Base-by-base conservation (phyloP, 2,329 filamentous ascomycete species). In the Colletotrichum eremochloae region DNA sequence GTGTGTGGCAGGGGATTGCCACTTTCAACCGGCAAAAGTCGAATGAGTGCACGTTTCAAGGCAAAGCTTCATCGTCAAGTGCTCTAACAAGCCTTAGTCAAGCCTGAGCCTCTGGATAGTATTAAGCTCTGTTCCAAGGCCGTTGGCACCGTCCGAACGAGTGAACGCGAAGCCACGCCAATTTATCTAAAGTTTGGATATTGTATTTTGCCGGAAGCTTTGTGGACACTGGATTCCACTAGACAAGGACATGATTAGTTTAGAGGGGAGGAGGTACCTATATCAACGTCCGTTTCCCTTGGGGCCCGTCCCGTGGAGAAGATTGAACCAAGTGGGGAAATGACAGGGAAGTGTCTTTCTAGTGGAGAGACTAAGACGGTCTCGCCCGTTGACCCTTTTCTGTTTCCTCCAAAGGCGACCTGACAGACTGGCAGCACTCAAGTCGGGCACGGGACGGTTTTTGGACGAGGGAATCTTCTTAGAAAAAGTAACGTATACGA, bases 141-240 rank as follows among this genome's bases (percentile, higher is more conserved):
- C n/a, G 15, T 20, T 50, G 66, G 66, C 38, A 60, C 53, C 66
- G 52, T 64, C 67, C 60, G 60, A 65, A 69, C 60, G 60, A 66
- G 29, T 65, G 69, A 69, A 65, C 61, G 46, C 46, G 48, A 72
- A 50, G 40, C 36, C n/a, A 53, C 52, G 40, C 38, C 31, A 36
- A 63, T 40, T 52, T 42, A 40, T 36, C 33, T 55, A 62, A 56
- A 65, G 44, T 70, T 64, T 68, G 52, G 29, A 12, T 12, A 50
- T 56, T 50, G 66, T 44, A 72, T 69, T 72, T 72, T 72, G 66
- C 69, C 69, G 66, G 69, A 53, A 67, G 60, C 40, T 33, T 38
- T 61, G 31, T 68, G 65, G 69, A 60, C 58, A 63, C 44, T 53
- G 31, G 24, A 29, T 56, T 36, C 66, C 61, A 72, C 60, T 63